Evolutionary conservation across 2,329 filamentous ascomycete genomes (phyloP).

Genomic region (Gaeumannomyces tritici): DNA sequence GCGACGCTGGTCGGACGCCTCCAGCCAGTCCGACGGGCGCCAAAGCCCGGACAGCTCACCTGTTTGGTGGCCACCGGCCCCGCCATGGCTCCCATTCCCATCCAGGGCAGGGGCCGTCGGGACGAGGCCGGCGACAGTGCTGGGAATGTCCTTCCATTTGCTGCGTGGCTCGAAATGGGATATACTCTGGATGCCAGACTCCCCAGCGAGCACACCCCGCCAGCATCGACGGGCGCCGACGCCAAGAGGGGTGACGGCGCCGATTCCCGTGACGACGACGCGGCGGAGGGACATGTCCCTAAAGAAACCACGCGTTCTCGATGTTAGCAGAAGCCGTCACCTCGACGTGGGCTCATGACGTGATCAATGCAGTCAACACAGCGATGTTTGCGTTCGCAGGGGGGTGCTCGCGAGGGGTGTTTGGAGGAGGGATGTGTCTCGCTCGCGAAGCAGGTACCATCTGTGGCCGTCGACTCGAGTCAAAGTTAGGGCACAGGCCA

Average conservation of each 20-base stretch:
- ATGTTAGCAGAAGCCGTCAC: not conserved
- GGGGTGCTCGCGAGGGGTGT: not conserved
- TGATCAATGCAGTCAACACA: not conserved
- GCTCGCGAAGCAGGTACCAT: too few species aligned
- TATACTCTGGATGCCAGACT: constrained; percentile 73
- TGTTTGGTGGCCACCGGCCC: constrained; percentile 16
- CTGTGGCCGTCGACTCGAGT: too few species aligned
- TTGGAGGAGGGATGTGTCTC: not conserved
- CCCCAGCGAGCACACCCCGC: constrained; percentile 67
- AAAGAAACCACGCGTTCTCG: not conserved
- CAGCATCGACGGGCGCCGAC: constrained; percentile 72
- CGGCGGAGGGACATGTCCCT: constrained; percentile 36
- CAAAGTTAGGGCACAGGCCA: not conserved
- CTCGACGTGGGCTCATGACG: not conserved
- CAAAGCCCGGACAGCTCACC: constrained; percentile 27
- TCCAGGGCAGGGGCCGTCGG: constrained; percentile 30
- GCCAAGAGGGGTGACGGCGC: constrained; percentile 74
- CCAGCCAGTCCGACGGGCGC: constrained; percentile 45
- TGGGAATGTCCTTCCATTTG: constrained; percentile 64
- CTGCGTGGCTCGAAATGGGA: constrained; percentile 44
- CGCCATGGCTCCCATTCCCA: constrained; percentile 12
- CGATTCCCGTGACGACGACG: constrained; percentile 77
- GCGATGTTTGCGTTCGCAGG: not conserved
- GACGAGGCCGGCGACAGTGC: constrained; percentile 76
- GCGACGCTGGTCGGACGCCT: constrained; percentile 50